phyloP scores from a whole-genome alignment of 1,139 yeast genomes.

The Candida neerlandica region DNA sequence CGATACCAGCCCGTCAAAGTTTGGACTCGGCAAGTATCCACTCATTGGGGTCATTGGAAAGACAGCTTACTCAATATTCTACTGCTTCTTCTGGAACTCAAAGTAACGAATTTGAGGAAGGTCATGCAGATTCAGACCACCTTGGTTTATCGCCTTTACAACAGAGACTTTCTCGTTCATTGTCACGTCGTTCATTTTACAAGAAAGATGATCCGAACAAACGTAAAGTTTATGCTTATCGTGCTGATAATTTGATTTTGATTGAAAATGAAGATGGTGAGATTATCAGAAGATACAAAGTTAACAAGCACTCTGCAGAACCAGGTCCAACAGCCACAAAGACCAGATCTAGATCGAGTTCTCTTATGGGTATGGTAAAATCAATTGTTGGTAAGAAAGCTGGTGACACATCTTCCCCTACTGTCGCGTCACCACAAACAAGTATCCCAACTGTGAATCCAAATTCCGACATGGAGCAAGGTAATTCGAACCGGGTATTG shows the following conservation, averaged over 20 bases:
- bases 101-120: background rate
- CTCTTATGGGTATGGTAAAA: constrained; percentile 48
- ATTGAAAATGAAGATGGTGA: constrained; percentile 95
- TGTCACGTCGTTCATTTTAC: constrained; percentile 23
- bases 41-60: constrained; percentile 42
- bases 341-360: constrained; percentile 30
- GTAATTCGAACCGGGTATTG: constrained; percentile 10
- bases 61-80: constrained; percentile 39
- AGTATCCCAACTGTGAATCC: constrained; percentile 10
- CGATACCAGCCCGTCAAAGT: background rate
- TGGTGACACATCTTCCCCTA: constrained; percentile 14
- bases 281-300: constrained; percentile 76
- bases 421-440: constrained; percentile 10
- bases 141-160: constrained; percentile 8
- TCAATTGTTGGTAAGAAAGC: constrained; percentile 52
- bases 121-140: background rate
- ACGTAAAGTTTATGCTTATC: constrained; percentile 47
- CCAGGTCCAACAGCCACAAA: constrained; percentile 4
- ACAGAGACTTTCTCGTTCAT: constrained; percentile 11
- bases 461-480: constrained; percentile 15
- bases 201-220: constrained; percentile 33
- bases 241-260: constrained; percentile 67
- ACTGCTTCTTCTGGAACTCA: constrained; percentile 16
- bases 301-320: constrained; percentile 52
- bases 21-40: constrained; percentile 40